Evolutionary conservation across 2,329 filamentous ascomycete species (phyloP), one percentile per base, ranked within the genome.

Genomic region (Colletotrichum sp.): DNA sequence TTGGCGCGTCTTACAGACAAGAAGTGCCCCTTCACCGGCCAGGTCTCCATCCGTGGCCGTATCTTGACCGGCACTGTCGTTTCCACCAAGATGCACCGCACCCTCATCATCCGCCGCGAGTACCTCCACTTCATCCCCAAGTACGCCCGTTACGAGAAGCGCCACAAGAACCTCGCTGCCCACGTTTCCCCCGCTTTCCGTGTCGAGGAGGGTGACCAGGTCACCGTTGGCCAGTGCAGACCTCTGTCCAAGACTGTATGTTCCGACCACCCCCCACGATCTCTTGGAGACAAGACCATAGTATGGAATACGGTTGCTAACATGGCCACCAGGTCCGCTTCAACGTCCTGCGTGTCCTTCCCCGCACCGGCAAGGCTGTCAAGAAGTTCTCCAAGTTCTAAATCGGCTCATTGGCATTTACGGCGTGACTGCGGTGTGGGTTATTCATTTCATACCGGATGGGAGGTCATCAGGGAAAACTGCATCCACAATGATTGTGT

Each of bases 31-130:
- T 99, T 99, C 94, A 98, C 96, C 84, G 98, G 98, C 88, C 92
- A 96, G 88, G 96, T 99, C 88, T 99, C 97, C 82, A 99, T 99
- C 92, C 97, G 97, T 92, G 97, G 97, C 89, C 96, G 97, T 96
- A 99, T 99, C 93, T 92, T 99, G 83, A 99, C 96, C 88, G 97
- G 97, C 86, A 98, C 96, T 87, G 97, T 99, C 86, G 95, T 99
- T 87, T 99, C 96, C 85, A 99, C 97, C 90, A 99, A 99, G 95
- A 99, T 99, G 97, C 97, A 99, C 95, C 95, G 97, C 90, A 99
- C 97, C 85, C 91, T 99, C 88, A 94, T 99, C 91, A 98, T 99
- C 93, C 97, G 97, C 89, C 94, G 97, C 90, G 97, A 99, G 93
- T 99, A 99, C 93, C 95, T 99, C 80, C 97, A 99, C 93, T 99